Conservation (phyloP, 169 alveolate species). For the Eimeria acervulina region DNA sequence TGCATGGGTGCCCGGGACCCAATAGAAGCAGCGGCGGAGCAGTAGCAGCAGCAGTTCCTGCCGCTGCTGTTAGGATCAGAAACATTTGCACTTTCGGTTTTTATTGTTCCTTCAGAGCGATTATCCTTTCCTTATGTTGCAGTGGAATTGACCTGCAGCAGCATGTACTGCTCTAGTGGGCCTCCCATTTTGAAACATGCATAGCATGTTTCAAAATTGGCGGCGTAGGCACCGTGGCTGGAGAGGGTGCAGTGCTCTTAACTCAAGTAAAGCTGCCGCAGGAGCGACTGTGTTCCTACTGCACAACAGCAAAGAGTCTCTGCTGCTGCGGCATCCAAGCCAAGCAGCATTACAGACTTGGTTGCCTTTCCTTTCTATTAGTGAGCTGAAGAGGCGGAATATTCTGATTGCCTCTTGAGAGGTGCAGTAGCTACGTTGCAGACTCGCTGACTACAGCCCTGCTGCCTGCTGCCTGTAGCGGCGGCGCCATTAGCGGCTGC, state of each 20-base stretch:
- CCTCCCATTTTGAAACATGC: no score
- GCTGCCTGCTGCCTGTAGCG: background rate
- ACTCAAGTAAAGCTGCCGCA: background rate
- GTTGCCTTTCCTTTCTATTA: background rate
- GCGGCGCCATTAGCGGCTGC: background rate
- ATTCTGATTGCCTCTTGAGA: background rate
- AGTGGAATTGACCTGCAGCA: background rate
- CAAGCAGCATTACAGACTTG: background rate
- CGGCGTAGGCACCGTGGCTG: background rate
- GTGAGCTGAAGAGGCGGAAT: background rate
- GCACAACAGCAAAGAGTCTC: background rate
- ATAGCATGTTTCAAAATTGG: background rate
- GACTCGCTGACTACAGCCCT: background rate
- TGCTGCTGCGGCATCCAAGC: background rate
- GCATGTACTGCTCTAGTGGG: background rate
- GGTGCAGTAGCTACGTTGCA: background rate
- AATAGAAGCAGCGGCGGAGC: background rate
- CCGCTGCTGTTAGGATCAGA: background rate
- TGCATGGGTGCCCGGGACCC: background rate
- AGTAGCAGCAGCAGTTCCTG: background rate
- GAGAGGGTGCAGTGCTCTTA: background rate
- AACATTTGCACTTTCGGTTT: background rate
- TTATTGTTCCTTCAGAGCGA: background rate
- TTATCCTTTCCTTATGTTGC: background rate
- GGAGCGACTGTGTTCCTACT: no score